Percentiles rank a stretch among this genome's conserved stretches.
phyloP scores from a whole-genome alignment of 345 rosid genomes.

The Citrus hindsii region DNA sequence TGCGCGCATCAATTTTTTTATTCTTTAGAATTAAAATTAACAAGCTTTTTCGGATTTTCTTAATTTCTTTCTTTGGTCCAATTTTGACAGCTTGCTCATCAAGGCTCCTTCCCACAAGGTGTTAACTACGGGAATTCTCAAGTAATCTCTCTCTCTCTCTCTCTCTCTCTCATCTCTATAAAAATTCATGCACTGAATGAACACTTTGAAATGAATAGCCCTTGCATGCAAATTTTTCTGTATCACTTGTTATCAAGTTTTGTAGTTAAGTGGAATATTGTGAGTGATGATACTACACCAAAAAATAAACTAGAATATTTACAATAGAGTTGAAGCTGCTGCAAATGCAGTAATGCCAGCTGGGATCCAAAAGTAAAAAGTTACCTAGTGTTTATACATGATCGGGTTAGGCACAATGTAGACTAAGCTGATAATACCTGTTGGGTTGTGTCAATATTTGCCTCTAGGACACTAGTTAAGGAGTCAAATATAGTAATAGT shows the following conservation, averaged over 20 bases:
- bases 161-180: background rate
- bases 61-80: constrained; percentile 6
- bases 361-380: background rate
- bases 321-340: background rate
- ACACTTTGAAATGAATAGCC: background rate
- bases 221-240: background rate
- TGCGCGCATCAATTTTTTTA: background rate
- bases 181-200: background rate
- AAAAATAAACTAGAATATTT: background rate
- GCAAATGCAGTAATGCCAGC: background rate
- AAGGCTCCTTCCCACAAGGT: constrained; percentile 49
- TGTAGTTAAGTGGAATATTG: background rate
- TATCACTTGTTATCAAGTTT: background rate
- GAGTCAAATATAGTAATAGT: background rate
- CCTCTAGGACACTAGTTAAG: background rate
- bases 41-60: background rate
- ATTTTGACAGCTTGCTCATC: constrained; percentile 57
- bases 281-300: background rate
- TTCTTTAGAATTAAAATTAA: background rate
- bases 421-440: background rate
- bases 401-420: background rate
- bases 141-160: constrained; percentile 37
- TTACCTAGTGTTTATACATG: background rate
- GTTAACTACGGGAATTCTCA: constrained; percentile 56
- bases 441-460: background rate